These are phyloP conservation scores for Aureobasidium leucospermi DNA, from an alignment of 2,329 filamentous ascomycete species.

Conservation along the genomic window DNA sequence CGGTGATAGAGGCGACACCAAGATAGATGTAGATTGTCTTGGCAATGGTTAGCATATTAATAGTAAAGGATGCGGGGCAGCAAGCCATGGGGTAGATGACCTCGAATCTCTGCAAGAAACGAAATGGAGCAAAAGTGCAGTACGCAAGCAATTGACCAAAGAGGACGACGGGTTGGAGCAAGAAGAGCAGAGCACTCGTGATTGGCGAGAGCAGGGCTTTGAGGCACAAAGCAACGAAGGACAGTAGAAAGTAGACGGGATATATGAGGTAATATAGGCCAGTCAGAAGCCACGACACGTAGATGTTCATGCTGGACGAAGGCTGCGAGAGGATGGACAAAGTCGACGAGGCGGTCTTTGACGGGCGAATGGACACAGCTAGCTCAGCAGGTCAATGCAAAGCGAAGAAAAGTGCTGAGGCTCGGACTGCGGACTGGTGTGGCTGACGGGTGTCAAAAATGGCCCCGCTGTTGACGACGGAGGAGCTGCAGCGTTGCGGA, in stretches of 20 bases:
- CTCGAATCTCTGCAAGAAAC: constrained; percentile 48
- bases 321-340: not conserved
- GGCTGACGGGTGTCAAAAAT: not conserved
- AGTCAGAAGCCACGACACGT: constrained; percentile 24
- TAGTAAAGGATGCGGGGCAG: constrained; percentile 9
- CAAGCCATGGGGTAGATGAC: constrained; percentile 21
- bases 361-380: not conserved
- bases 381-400: not conserved
- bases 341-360: not conserved
- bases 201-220: constrained; percentile 40
- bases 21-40: constrained; percentile 50
- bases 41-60: constrained; percentile 27
- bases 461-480: not conserved
- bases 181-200: constrained; percentile 38
- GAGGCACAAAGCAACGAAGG: constrained; percentile 32
- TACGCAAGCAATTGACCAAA: constrained; percentile 37
- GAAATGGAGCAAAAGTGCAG: constrained; percentile 42
- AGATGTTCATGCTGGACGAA: constrained; percentile 25
- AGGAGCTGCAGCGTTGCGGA: not conserved
- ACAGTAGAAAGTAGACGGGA: constrained; percentile 33
- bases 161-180: constrained; percentile 45
- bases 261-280: constrained; percentile 32
- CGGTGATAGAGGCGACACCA: constrained; percentile 59
- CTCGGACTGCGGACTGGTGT: not conserved
- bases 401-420: not conserved